These are phyloP conservation scores for Colletotrichum liriopes DNA, from an alignment of 2,329 filamentous ascomycete genomes.

Conservation along the genomic window DNA sequence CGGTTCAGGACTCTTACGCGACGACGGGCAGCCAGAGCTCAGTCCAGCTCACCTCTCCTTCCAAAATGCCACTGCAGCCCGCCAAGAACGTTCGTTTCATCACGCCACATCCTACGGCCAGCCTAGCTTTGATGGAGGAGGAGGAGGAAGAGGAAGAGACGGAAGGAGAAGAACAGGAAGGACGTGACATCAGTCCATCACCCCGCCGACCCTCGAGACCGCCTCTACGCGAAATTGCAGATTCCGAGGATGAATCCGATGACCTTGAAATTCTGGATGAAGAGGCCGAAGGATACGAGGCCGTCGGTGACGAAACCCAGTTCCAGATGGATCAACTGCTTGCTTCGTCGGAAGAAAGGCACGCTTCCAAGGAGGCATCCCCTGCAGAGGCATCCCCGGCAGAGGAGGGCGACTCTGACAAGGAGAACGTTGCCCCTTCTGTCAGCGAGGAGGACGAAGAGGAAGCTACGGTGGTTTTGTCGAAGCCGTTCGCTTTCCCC, in stretches of 20 bases:
- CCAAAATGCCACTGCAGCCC: constrained; percentile 46
- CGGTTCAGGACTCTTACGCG: constrained; percentile 64
- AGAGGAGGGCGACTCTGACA: constrained; percentile 39
- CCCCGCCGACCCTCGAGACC: constrained; percentile 26
- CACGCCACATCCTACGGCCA: constrained; percentile 41
- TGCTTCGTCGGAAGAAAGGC: constrained; percentile 37
- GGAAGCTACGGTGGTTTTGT: constrained; percentile 32
- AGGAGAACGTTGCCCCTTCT: constrained; percentile 37
- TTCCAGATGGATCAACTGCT: constrained; percentile 40
- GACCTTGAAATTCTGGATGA: constrained; percentile 40
- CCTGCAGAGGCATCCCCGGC: constrained; percentile 29
- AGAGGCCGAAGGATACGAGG: constrained; percentile 42
- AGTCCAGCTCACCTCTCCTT: constrained; percentile 32
- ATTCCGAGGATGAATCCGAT: constrained; percentile 63
- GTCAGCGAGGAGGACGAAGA: constrained; percentile 31
- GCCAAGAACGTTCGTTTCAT: constrained; percentile 40
- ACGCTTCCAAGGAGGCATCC: constrained; percentile 17
- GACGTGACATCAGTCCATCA: constrained; percentile 28
- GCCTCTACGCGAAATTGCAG: constrained; percentile 61
- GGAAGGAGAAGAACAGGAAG: constrained; percentile 27
- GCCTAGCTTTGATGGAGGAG: constrained; percentile 28
- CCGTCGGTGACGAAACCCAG: constrained; percentile 43
- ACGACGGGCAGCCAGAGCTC: constrained; percentile 46
- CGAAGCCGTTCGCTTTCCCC: constrained; percentile 28
- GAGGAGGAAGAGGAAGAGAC: constrained; percentile 24